Evolutionary conservation across 768 basidiomycete species (phyloP), one percentile per base, ranked within the genome.

Genomic region (Calocera cornea): DNA sequence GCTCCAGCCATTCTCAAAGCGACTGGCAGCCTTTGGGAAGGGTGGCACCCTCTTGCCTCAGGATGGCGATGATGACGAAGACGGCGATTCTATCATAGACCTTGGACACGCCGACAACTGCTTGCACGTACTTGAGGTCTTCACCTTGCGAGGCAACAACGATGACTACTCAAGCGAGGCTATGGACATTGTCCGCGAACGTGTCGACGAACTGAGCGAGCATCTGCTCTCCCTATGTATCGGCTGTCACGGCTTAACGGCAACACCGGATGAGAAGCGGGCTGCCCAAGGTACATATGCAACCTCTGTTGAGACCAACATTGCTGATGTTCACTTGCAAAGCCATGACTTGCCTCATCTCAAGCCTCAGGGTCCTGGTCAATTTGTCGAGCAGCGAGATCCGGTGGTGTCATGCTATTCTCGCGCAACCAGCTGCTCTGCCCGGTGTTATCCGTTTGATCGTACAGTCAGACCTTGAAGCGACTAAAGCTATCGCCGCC

Each of bases 341-440:
- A 78, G 82, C 0, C 77, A 81, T 7, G 31, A 31, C 14, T 19
- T 60, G 54, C 22, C 24, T 60, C 2, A 60, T 60, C 14, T 60
- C 54, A 12, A 33, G 27, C 1, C 79, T 91, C 2, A 84, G 88
- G 0, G 83, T 89, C 14, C 82, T 90, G 40, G 85, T 91, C 67
- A 87, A 84, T 64, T 76, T 90, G 8, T 89, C 88, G 0, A 88
- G 90, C 71, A 81, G 81, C 27, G 82, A 86, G 71, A 74, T 76
- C 27, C 70, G 71, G 12, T 91, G 89, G 88, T 83, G 82, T 40
- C 69, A 72, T 34, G 80, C 79, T 44, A 76, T 88, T n/a, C 71
- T 84, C 1, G 75, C 79, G 14, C 78, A 82, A n/a, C 76, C 80
- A 1, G 75, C 75, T 64, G 78, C 82, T 7, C 73, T 88, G 31